Conservation (phyloP, 352 stramenopile species). For the Pythium utonaiense region DNA sequence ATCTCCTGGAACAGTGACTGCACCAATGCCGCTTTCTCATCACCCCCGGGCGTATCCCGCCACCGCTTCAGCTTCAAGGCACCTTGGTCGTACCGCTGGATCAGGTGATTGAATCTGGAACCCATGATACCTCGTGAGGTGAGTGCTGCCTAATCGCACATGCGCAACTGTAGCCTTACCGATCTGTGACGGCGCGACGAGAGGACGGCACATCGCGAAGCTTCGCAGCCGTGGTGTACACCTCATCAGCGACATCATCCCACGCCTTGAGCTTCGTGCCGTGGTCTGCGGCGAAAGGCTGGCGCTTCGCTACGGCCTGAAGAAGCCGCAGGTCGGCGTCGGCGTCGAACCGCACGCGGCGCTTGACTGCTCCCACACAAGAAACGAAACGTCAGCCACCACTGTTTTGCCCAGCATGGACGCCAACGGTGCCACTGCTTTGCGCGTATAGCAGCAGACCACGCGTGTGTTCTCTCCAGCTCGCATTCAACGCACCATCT, state of each 20-base stretch:
- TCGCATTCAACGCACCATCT: conserved; percentile 10
- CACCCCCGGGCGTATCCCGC: conserved; percentile 23
- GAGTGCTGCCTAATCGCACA: neutral
- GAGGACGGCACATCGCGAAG: conserved; percentile 29
- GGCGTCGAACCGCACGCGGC: conserved; percentile 36
- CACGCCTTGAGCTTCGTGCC: conserved; percentile 48
- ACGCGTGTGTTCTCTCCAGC: neutral
- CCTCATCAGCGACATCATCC: conserved; percentile 42
- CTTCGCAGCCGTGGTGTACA: conserved; percentile 30
- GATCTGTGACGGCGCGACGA: conserved; percentile 36
- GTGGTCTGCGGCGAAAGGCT: conserved; percentile 46
- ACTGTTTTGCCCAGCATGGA: neutral
- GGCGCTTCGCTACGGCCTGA: conserved; percentile 34
- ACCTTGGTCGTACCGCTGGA: conserved; percentile 33
- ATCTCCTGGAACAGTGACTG: conserved; percentile 28
- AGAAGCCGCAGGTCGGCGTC: conserved; percentile 41
- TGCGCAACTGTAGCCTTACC: conserved; percentile 15
- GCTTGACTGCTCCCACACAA: conserved; percentile 10
- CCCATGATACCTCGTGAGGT: neutral
- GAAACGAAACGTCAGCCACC: neutral
- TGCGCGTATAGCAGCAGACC: too few species aligned
- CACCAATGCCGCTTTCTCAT: conserved; percentile 24
- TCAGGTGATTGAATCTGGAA: conserved; percentile 35
- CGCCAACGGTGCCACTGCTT: too few species aligned
- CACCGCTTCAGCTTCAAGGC: conserved; percentile 33